These are phyloP conservation scores for Amphichorda felina DNA, from an alignment of 2,329 filamentous ascomycete species.

Conservation along the genomic window DNA sequence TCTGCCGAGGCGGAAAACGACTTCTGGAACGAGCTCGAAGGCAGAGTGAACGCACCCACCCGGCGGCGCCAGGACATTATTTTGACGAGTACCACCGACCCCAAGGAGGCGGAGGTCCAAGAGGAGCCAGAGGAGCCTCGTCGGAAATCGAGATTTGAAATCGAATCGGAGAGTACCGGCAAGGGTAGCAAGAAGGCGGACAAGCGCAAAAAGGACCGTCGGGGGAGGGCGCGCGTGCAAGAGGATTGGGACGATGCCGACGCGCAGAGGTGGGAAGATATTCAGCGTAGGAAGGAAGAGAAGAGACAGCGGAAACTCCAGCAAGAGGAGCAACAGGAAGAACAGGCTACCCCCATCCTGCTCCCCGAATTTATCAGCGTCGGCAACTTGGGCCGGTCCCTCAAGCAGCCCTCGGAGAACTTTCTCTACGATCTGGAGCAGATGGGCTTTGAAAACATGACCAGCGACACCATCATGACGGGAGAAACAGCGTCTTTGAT, in stretches of 20 bases:
- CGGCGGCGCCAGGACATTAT: not conserved
- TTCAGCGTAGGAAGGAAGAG: slow-evolving; percentile 28
- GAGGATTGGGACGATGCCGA: slow-evolving; percentile 26
- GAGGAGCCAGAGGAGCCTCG: slow-evolving; percentile 6
- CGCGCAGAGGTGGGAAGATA: slow-evolving; percentile 21
- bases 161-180: slow-evolving; percentile 12
- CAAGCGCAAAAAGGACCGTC: slow-evolving; percentile 8
- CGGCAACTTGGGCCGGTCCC: slow-evolving; percentile 63
- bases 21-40: slow-evolving; percentile 13
- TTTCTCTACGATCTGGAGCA: slow-evolving; percentile 70
- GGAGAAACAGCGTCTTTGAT: slow-evolving; percentile 84
- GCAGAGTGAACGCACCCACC: not conserved
- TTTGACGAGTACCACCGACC: no score
- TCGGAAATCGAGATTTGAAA: slow-evolving; percentile 18
- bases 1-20: slow-evolving; percentile 5
- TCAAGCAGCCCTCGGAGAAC: slow-evolving; percentile 57
- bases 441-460: slow-evolving; percentile 81
- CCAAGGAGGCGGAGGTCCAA: not conserved
- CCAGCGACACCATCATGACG: slow-evolving; percentile 75
- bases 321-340: slow-evolving; percentile 27
- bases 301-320: slow-evolving; percentile 25
- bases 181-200: slow-evolving; percentile 7
- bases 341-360: slow-evolving; percentile 49
- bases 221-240: slow-evolving; percentile 14
- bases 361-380: slow-evolving; percentile 89